Evolutionary conservation across 768 basidiomycete species (phyloP).

Genomic region (Leccinum uliginosum): DNA sequence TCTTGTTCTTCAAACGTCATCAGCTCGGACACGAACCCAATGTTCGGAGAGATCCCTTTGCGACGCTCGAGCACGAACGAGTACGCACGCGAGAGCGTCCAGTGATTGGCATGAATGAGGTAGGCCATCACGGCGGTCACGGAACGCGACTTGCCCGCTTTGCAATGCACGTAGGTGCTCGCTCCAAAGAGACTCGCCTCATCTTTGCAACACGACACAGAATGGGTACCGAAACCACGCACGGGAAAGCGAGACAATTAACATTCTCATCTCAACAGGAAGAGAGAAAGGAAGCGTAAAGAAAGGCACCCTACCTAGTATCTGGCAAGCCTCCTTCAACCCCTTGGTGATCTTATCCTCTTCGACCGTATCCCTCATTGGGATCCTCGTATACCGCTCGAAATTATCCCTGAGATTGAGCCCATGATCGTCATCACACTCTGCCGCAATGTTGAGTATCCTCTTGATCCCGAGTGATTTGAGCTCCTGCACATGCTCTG

Average conservation of each 20-base stretch:
- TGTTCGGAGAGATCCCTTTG: constrained; percentile 94
- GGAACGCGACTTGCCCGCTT: constrained; percentile 91
- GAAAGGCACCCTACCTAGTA: constrained; percentile 61
- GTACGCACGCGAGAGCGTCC: constrained; percentile 91
- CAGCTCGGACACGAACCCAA: constrained; percentile 94
- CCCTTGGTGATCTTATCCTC: constrained; percentile 83
- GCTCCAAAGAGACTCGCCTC: constrained; percentile 87
- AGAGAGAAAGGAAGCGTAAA: not conserved
- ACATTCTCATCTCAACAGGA: constrained; percentile 1
- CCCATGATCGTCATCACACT: constrained; percentile 84
- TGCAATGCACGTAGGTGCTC: constrained; percentile 93
- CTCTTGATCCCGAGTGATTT: constrained; percentile 73
- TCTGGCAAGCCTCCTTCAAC: constrained; percentile 79
- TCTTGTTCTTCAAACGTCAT: constrained; percentile 96
- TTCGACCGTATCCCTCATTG: constrained; percentile 94
- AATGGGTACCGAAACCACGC: constrained; percentile 5
- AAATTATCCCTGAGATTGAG: constrained; percentile 64
- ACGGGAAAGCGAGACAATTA: not conserved
- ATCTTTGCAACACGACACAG: constrained; percentile 43
- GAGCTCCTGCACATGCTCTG: constrained; percentile 73
- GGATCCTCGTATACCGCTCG: constrained; percentile 80
- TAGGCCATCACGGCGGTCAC: constrained; percentile 97
- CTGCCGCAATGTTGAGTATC: constrained; percentile 87
- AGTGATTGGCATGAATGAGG: constrained; percentile 95
- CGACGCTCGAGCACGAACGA: constrained; percentile 88